Conservation (phyloP, 2,329 filamentous ascomycete genomes). For the Colletotrichum agaves region DNA sequence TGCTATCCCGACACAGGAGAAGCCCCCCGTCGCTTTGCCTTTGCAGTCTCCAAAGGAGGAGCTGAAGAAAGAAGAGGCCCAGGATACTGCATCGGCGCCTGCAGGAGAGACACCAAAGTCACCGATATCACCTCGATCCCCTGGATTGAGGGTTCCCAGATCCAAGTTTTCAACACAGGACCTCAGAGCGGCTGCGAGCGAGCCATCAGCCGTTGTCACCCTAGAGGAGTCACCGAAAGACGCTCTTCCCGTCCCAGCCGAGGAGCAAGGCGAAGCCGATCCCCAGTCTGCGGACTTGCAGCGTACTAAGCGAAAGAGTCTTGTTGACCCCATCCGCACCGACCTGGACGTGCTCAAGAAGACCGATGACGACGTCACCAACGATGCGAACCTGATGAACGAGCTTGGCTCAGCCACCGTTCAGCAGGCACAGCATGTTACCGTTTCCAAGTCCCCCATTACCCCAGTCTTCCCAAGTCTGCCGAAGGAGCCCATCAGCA, state of each 20-base stretch:
- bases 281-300: constrained; percentile 44
- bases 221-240: constrained; percentile 8
- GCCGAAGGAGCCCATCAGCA: constrained; percentile 37
- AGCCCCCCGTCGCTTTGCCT: constrained; percentile 9
- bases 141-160: constrained; percentile 47
- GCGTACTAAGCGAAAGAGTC: constrained; percentile 48
- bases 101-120: constrained; percentile 38
- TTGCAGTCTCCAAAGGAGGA: constrained; percentile 6
- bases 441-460: constrained; percentile 85
- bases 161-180: constrained; percentile 58
- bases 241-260: constrained; percentile 25
- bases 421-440: constrained; percentile 83
- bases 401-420: constrained; percentile 85
- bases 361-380: constrained; percentile 62
- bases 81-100: constrained; percentile 10
- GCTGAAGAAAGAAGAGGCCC: background rate
- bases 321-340: constrained; percentile 67
- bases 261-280: constrained; percentile 42
- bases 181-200: constrained; percentile 40
- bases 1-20: constrained; percentile 26
- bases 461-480: constrained; percentile 67
- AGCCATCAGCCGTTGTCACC: constrained; percentile 36
- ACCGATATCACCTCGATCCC: constrained; percentile 21
- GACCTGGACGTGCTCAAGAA: constrained; percentile 50
- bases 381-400: constrained; percentile 87